A percentile compares a stretch with the other conserved stretches of the same genome.
Evolutionary conservation across 1,139 yeast genomes (phyloP).

Genomic region (Hansenula lynferdii): DNA sequence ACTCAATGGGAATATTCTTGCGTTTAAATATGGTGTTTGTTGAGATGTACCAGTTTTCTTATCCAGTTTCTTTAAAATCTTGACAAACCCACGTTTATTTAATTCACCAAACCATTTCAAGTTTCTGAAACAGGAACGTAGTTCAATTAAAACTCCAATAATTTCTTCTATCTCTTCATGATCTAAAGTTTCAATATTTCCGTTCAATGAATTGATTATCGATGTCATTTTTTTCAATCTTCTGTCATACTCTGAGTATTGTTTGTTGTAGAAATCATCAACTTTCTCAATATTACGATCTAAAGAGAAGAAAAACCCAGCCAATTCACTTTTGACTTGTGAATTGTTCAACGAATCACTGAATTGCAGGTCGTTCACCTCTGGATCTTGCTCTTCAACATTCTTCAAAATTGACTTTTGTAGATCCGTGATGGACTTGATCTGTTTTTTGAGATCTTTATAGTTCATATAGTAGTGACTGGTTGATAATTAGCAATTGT

Average conservation of each 20-base stretch:
- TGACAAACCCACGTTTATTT: constrained; percentile 84
- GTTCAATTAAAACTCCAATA: constrained; percentile 67
- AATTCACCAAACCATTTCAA: constrained; percentile 92
- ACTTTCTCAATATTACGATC: constrained; percentile 83
- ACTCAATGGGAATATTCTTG: constrained; percentile 70
- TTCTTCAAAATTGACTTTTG: constrained; percentile 25
- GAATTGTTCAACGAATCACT: constrained; percentile 29
- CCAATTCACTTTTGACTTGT: constrained; percentile 38
- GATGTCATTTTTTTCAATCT: constrained; percentile 49
- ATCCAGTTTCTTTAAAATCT: constrained; percentile 87
- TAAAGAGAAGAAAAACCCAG: constrained; percentile 71
- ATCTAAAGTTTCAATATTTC: constrained; percentile 27
- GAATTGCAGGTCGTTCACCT: constrained; percentile 14
- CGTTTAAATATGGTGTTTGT: constrained; percentile 59
- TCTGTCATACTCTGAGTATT: constrained; percentile 68
- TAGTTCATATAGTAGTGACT: constrained; percentile 73
- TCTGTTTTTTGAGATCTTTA: constrained; percentile 75
- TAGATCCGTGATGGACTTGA: constrained; percentile 44
- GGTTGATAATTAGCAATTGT: constrained; percentile 20
- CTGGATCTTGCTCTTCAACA: constrained; percentile 11
- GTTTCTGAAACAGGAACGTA: constrained; percentile 74
- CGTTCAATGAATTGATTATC: constrained; percentile 25
- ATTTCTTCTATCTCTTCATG: constrained; percentile 79
- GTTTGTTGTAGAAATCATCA: constrained; percentile 69
- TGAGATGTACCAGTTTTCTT: constrained; percentile 73